Percentiles rank a stretch among this genome's conserved stretches.
Evolutionary conservation across 345 rosid genomes (phyloP).

Genomic region (thale cress (Arabidopsis thaliana)): DNA sequence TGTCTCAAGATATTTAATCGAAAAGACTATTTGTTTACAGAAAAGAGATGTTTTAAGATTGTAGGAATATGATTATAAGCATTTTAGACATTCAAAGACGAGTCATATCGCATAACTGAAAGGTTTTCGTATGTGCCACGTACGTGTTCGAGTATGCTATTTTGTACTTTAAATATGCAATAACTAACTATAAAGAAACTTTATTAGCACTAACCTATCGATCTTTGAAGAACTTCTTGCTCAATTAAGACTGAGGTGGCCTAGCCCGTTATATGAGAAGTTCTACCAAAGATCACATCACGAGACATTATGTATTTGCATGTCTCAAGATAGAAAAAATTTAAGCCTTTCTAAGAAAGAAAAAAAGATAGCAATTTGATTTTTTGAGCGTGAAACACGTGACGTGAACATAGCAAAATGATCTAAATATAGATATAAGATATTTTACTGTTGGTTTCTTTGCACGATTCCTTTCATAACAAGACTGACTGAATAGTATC

Average conservation of each 20-base stretch:
- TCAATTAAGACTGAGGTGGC: constrained; percentile 2
- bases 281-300: not conserved
- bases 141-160: not conserved
- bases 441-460: constrained; percentile 23
- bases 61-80: not conserved
- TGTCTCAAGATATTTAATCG: not conserved
- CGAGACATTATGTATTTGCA: not conserved
- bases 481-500: not conserved
- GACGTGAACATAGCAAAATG: not conserved
- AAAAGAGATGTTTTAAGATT: not conserved
- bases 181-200: not conserved
- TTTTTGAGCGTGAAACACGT: not conserved
- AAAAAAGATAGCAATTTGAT: not conserved
- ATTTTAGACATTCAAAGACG: not conserved
- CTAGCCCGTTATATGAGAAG: not conserved
- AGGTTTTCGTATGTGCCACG: not conserved
- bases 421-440: constrained; percentile 24
- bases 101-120: not conserved
- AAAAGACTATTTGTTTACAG: not conserved
- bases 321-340: not conserved
- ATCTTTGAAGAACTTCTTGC: not conserved
- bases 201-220: not conserved
- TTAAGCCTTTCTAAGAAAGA: not conserved
- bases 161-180: not conserved
- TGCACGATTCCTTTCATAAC: not conserved